phyloP scores from a whole-genome alignment of 345 rosid species.

The Dipteronia sinensis region DNA sequence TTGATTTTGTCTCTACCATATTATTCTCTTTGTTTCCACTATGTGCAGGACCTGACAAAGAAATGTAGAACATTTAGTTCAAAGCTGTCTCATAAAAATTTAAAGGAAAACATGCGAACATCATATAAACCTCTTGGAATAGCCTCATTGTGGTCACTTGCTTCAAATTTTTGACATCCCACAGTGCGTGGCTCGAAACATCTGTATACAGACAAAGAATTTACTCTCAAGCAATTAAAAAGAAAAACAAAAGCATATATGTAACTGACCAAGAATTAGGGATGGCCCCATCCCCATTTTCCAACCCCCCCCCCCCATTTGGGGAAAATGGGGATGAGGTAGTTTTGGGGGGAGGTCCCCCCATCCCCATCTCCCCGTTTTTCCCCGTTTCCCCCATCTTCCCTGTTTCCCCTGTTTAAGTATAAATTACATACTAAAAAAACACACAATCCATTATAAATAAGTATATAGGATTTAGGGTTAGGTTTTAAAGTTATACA shows the following conservation, averaged over 20 bases:
- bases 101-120: background rate
- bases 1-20: slow-evolving; percentile 16
- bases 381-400: too few species aligned
- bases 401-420: too few species aligned
- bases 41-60: slow-evolving; percentile 22
- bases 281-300: too few species aligned
- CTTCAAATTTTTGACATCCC: slow-evolving; percentile 30
- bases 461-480: too few species aligned
- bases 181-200: slow-evolving; percentile 27
- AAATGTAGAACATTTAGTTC: background rate
- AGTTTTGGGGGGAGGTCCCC: too few species aligned
- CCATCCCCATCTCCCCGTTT: too few species aligned
- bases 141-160: slow-evolving; percentile 29
- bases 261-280: slow-evolving; percentile 1
- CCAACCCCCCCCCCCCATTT: too few species aligned
- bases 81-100: background rate
- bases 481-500: too few species aligned
- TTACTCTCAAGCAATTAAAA: background rate
- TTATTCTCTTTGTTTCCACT: slow-evolving; percentile 10
- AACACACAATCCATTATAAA: too few species aligned
- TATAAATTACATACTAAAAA: too few species aligned
- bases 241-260: background rate
- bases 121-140: slow-evolving; percentile 31
- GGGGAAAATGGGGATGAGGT: too few species aligned
- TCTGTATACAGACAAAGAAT: slow-evolving; percentile 26